Evolutionary conservation across 176 grass and related monocot species (phyloP), one percentile per base, ranked within the genome.

Genomic region (Ampelocalamus luodianensis): DNA sequence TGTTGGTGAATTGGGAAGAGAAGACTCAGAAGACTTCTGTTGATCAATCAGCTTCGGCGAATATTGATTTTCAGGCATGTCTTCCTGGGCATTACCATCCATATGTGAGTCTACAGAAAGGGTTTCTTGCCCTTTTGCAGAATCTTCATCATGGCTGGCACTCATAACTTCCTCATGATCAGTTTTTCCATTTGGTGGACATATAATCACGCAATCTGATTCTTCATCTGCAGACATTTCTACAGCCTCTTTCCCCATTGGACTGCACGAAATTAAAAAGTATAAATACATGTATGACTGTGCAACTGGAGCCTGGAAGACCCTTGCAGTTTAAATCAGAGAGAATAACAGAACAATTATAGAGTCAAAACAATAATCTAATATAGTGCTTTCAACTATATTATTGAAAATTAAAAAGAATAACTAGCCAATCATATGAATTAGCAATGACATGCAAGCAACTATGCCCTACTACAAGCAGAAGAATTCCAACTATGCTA

Each of bases 161-260:
- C 81, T 87, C 72, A 64, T 66, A 84, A 70, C 82, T 80, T 88
- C 79, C 51, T 72, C 54, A 26, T 60, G 51, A 67, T 67, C 67
- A 88, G 64, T 27, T 77, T 90, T 77, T 44, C 87, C 69, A 11
- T 90, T 88, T 22, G 86, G 49, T 84, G 89, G 68, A 70, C 80
- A 88, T 88, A 85, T 37, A 80, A 71, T 80, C n/a, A 85, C 78
- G 77, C 81, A 82, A 79, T 90, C 82, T 80, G 93, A 92, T 64
- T 89, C 86, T 53, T 88, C 91, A 79, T 83, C 90, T 10, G 65
- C 85, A 61, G 92, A 88, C 89, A 91, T 79, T 91, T 95, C 85
- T 48, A 61, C 66, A 81, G 84, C 54, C 76, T 80, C 89, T 72
- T 88, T 93, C 49, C 85, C 77, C 85, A 85, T 93, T 83, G 81